phyloP scores from a whole-genome alignment of 2,329 filamentous ascomycete genomes.

The Cladosporium phlei region DNA sequence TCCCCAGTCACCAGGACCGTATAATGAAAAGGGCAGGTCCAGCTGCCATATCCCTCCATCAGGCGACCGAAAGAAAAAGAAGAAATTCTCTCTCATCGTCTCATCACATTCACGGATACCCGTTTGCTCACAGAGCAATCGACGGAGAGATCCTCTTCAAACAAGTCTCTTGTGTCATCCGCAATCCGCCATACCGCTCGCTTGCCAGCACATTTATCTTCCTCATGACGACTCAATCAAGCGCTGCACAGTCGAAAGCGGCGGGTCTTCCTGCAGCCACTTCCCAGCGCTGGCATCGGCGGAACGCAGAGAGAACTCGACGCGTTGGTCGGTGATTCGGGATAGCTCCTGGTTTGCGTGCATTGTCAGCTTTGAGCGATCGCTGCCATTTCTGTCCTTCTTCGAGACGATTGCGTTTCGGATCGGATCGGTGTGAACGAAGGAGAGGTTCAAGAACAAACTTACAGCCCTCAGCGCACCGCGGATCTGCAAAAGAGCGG shows the following conservation, averaged over 20 bases:
- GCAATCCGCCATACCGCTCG: background rate
- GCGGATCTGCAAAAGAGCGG: constrained; percentile 46
- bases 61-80: too few species aligned
- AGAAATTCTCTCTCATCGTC: too few species aligned
- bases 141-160: background rate
- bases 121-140: background rate
- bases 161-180: background rate
- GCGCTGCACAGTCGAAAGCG: constrained; percentile 37
- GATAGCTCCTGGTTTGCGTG: constrained; percentile 48
- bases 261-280: constrained; percentile 59
- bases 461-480: constrained; percentile 41
- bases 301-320: constrained; percentile 51
- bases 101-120: background rate
- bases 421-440: too few species aligned
- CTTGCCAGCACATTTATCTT: background rate
- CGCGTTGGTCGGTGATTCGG: constrained; percentile 53
- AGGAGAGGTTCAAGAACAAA: too few species aligned
- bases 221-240: background rate
- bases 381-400: too few species aligned
- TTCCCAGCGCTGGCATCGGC: constrained; percentile 54
- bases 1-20: constrained; percentile 2
- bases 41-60: constrained; percentile 1
- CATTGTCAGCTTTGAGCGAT: background rate
- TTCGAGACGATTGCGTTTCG: too few species aligned
- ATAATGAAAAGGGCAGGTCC: background rate